Conservation (phyloP, 331 rosid species). For the Spiraea crenata region DNA sequence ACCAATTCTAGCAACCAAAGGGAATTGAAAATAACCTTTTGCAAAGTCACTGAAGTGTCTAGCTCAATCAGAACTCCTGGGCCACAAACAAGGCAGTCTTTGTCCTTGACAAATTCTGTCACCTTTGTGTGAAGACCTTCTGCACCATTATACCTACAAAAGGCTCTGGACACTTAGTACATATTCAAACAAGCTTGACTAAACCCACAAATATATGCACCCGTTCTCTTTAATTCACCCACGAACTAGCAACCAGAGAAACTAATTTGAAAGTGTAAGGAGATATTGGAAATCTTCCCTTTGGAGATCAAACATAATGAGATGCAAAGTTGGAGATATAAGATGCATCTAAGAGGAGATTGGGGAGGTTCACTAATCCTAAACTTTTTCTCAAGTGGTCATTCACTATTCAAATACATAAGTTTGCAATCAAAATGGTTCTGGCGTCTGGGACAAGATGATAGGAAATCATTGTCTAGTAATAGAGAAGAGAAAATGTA, state of each 20-base stretch:
- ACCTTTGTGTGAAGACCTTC: slow-evolving; percentile 93
- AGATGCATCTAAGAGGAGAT: background rate
- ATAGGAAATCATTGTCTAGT: background rate
- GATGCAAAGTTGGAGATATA: background rate
- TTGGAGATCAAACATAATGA: background rate
- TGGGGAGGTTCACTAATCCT: background rate
- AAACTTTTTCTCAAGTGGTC: background rate
- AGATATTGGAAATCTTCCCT: background rate
- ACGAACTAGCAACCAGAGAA: background rate
- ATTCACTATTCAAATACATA: background rate
- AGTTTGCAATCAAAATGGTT: background rate
- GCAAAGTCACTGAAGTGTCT: slow-evolving; percentile 77
- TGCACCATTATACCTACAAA: slow-evolving; percentile 86
- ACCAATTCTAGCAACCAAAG: slow-evolving; percentile 6
- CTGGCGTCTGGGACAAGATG: slow-evolving; percentile 13
- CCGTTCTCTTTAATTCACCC: background rate
- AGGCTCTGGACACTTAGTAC: slow-evolving; percentile 31
- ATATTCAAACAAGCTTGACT: background rate
- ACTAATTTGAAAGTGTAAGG: background rate
- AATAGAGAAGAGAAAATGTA: slow-evolving; percentile 12
- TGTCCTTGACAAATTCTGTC: slow-evolving; percentile 89
- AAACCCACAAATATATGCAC: slow-evolving; percentile 7
- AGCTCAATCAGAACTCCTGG: slow-evolving; percentile 89
- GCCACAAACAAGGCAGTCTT: slow-evolving; percentile 93
- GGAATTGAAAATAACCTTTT: slow-evolving; percentile 53